phyloP scores from a whole-genome alignment of 495 filamentous ascomycete species.

The Pyrenopolyporus hunteri region DNA sequence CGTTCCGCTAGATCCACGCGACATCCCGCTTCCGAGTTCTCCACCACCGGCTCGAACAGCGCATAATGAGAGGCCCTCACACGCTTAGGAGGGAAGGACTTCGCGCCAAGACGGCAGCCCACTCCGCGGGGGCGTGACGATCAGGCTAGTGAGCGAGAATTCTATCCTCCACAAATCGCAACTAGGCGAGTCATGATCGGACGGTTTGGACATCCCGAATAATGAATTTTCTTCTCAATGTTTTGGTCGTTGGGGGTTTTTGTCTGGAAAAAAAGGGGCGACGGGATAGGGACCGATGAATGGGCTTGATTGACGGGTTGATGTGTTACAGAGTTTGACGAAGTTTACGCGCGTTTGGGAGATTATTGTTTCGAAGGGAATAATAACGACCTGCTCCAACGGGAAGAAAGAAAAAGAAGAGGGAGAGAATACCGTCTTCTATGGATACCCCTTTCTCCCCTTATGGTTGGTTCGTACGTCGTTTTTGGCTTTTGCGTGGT shows the following conservation, averaged over 20 bases:
- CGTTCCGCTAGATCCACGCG: conserved; percentile 30
- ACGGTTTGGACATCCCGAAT: neutral
- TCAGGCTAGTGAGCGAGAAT: conserved; percentile 20
- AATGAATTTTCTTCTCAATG: conserved; percentile 6
- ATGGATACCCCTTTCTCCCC: conserved; percentile 32
- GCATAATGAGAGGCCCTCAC: conserved; percentile 31
- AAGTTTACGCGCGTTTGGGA: conserved; percentile 13
- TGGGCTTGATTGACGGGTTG: conserved; percentile 11
- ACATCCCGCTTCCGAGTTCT: conserved; percentile 29
- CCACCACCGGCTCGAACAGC: conserved; percentile 28
- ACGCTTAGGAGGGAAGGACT: conserved; percentile 30
- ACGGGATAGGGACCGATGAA: conserved; percentile 2
- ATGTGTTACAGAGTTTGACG: conserved; percentile 12
- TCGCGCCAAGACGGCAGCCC: conserved; percentile 7
- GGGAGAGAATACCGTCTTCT: conserved; percentile 21
- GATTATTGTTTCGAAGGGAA: conserved; percentile 14
- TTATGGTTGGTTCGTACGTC: conserved; percentile 14
- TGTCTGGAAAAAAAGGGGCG: conserved; percentile 11
- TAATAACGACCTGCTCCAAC: conserved; percentile 15
- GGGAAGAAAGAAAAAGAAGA: conserved; percentile 21
- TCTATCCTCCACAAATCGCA: neutral
- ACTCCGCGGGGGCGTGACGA: conserved; percentile 28
- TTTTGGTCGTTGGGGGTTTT: conserved; percentile 9
- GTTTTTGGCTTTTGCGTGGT: conserved; percentile 1
- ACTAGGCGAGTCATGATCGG: conserved; percentile 1